A percentile compares a stretch with the other conserved stretches of the same genome.
Conservation (phyloP, 140 eudicot genomes). For the Erigeron philadelphicus region DNA sequence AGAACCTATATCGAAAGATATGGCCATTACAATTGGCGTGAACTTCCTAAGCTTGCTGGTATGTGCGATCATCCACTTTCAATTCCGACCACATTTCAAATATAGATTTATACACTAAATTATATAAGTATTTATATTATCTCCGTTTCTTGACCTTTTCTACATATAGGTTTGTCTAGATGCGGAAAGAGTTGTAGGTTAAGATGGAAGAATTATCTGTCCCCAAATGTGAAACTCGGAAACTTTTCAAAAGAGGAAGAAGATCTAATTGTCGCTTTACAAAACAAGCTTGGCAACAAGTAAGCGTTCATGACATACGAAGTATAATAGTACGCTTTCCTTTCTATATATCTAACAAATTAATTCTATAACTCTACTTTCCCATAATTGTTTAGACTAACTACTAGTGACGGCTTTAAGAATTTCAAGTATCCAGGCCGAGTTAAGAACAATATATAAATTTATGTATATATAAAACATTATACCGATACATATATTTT, state of each 20-base stretch:
- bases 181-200: constrained; percentile 62
- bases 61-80: background rate
- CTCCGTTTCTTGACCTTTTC: background rate
- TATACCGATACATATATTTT: too few species aligned
- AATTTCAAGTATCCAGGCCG: too few species aligned
- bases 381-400: too few species aligned
- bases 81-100: too few species aligned
- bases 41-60: constrained; percentile 58
- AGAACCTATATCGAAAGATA: constrained; percentile 32
- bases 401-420: too few species aligned
- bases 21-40: constrained; percentile 53
- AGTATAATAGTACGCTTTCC: too few species aligned
- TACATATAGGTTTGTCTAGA: constrained; percentile 47
- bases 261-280: constrained; percentile 35
- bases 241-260: constrained; percentile 46
- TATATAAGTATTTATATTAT: background rate
- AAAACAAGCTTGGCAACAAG: constrained; percentile 45
- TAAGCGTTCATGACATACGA: constrained; percentile 25
- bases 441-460: too few species aligned
- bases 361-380: too few species aligned
- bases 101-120: background rate
- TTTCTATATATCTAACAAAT: background rate
- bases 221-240: constrained; percentile 44
- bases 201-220: constrained; percentile 52
- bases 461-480: too few species aligned